A percentile compares a stretch with the other conserved stretches of the same genome.
phyloP scores from a whole-genome alignment of 441 rosid species.

The Euphorbia neoarborescens region DNA sequence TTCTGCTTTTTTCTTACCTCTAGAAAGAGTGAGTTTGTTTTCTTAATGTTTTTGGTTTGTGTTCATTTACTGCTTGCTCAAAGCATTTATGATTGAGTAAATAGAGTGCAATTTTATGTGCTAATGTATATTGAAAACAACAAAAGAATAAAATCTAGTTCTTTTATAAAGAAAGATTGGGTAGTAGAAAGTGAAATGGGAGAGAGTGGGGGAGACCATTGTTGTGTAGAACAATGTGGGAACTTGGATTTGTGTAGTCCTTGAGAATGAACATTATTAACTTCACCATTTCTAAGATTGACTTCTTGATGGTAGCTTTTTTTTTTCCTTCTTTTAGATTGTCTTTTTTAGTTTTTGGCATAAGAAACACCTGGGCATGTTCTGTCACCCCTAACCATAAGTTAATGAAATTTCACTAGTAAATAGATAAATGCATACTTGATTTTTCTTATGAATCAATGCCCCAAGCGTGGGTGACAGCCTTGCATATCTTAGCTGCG shows the following conservation, averaged over 20 bases:
- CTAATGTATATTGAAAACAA: neutral
- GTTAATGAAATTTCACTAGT: too few relatives aligned
- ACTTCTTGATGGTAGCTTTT: neutral
- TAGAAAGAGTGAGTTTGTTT: slow-evolving; percentile 59
- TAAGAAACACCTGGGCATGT: neutral
- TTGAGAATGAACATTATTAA: neutral
- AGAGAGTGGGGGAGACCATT: too few relatives aligned
- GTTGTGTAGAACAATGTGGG: neutral
- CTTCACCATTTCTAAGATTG: neutral
- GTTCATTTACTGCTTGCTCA: neutral
- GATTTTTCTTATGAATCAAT: too few relatives aligned
- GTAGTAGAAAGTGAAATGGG: neutral
- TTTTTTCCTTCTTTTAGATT: neutral
- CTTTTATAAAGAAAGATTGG: neutral
- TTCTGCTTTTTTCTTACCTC: slow-evolving; percentile 87
- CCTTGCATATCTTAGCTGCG: too few relatives aligned
- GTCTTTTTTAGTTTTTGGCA: neutral
- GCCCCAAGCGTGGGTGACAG: too few relatives aligned
- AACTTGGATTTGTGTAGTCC: neutral
- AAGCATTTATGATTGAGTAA: neutral
- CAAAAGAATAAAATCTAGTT: neutral
- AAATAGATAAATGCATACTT: too few relatives aligned
- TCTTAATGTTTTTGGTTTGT: neutral
- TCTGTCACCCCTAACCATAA: neutral
- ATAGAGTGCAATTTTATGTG: neutral